A percentile compares a stretch with the other conserved stretches of the same genome.
phyloP scores from a whole-genome alignment of 73 alveolate species.

The Tetrahymena thermophila region DNA sequence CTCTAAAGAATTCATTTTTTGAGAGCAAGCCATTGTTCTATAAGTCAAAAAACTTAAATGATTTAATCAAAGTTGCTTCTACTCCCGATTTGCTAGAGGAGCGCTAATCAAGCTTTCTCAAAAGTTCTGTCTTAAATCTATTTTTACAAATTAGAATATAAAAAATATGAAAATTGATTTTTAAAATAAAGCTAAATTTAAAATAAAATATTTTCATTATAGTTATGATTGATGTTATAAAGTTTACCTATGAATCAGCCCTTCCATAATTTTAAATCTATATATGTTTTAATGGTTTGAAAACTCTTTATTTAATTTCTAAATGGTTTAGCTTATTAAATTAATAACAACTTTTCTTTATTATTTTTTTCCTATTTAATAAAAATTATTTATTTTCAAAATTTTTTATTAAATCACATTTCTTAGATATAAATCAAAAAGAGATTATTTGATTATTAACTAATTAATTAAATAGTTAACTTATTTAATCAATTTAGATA shows the following conservation, averaged over 20 bases:
- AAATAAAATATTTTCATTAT: too few species aligned
- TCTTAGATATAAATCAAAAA: not conserved
- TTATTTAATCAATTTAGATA: not conserved
- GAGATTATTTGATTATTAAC: not conserved
- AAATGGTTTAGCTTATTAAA: not conserved
- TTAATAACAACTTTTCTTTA: not conserved
- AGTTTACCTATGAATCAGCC: not conserved
- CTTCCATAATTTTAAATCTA: not conserved
- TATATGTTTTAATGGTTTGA: not conserved
- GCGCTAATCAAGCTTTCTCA: slow-evolving; percentile 20
- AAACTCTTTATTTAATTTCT: not conserved
- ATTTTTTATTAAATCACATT: not conserved
- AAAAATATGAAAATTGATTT: not conserved
- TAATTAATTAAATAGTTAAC: too few species aligned
- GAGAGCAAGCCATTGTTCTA: slow-evolving; percentile 14
- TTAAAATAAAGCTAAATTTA: too few species aligned
- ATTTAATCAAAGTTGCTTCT: slow-evolving; percentile 20
- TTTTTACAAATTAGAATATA: not conserved
- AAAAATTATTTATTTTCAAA: not conserved
- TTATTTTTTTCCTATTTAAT: not conserved
- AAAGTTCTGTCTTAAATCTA: slow-evolving; percentile 33
- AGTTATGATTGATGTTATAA: too few species aligned
- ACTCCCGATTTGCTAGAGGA: slow-evolving; percentile 20
- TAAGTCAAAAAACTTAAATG: slow-evolving; percentile 35
- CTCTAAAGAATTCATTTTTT: slow-evolving; percentile 33